Evolutionary conservation across 805 yeast genomes (phyloP).

Genomic region (Helenozyma rhizophorensis): DNA sequence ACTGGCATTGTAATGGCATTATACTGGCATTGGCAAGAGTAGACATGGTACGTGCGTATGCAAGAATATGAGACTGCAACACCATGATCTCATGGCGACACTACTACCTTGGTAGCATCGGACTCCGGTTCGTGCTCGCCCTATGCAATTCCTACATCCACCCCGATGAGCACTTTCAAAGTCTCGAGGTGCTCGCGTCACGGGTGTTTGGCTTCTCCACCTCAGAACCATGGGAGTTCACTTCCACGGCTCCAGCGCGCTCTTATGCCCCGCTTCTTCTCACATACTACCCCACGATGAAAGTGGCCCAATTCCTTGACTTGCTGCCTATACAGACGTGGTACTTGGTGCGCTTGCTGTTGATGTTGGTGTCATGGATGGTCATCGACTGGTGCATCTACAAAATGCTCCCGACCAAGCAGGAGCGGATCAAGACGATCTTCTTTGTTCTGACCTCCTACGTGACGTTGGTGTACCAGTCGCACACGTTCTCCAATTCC

Average conservation of each 20-base stretch:
- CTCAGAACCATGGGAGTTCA: conserved; percentile 82
- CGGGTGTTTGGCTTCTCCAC: conserved; percentile 41
- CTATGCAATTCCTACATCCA: conserved; percentile 82
- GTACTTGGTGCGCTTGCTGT: conserved; percentile 49
- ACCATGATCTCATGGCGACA: conserved; percentile 50
- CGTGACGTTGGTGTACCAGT: conserved; percentile 72
- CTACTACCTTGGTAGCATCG: conserved; percentile 41
- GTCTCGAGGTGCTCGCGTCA: conserved; percentile 66
- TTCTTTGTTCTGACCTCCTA: conserved; percentile 56
- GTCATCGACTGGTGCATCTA: conserved; percentile 41
- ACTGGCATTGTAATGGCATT: too few relatives aligned
- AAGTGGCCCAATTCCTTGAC: conserved; percentile 23
- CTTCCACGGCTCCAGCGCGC: conserved; percentile 53
- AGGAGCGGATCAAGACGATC: conserved; percentile 45
- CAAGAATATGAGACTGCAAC: too few relatives aligned
- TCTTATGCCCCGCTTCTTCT: conserved; percentile 66
- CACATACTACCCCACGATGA: conserved; percentile 63
- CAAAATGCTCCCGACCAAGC: conserved; percentile 44
- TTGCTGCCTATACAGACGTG: conserved; percentile 48
- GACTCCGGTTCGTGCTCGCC: conserved; percentile 51
- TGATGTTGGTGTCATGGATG: conserved; percentile 36
- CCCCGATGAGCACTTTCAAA: conserved; percentile 96
- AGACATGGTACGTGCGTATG: too few relatives aligned
- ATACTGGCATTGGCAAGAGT: too few relatives aligned
- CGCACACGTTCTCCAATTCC: conserved; percentile 87